phyloP scores from a whole-genome alignment of 2,329 filamentous ascomycete species.

The Cercospora zeae-maydis region DNA sequence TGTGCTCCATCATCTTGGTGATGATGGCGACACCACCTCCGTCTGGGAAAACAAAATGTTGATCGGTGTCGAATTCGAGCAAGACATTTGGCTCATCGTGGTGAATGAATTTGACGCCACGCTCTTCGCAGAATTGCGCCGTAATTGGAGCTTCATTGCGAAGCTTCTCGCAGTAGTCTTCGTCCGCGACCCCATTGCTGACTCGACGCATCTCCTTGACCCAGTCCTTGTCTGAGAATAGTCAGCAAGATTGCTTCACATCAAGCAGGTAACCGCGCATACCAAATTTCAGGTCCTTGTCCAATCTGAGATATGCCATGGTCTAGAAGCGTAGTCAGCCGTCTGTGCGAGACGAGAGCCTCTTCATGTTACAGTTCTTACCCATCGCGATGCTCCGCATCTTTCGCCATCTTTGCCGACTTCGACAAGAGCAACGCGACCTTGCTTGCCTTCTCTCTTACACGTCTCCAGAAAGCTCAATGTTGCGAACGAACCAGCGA shows the following conservation, averaged over 20 bases:
- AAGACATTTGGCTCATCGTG: conserved; percentile 42
- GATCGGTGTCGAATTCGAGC: conserved; percentile 42
- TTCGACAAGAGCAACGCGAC: conserved; percentile 42
- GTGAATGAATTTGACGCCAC: conserved; percentile 38
- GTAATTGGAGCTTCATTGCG: conserved; percentile 38
- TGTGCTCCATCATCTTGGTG: conserved; percentile 39
- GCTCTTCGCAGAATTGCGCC: conserved; percentile 39
- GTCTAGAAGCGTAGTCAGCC: conserved; percentile 22
- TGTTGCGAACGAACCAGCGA: conserved; percentile 41
- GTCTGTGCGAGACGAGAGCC: background rate
- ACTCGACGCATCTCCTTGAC: conserved; percentile 38
- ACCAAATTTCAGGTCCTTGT: conserved; percentile 38
- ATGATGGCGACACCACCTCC: conserved; percentile 42
- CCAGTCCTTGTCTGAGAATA: conserved; percentile 34
- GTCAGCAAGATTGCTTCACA: background rate
- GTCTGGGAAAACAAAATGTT: conserved; percentile 43
- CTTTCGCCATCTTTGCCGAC: conserved; percentile 41
- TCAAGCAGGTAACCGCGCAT: background rate
- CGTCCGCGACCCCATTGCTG: conserved; percentile 40
- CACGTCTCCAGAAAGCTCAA: conserved; percentile 43
- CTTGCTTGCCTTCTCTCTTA: conserved; percentile 36
- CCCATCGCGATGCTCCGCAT: conserved; percentile 41
- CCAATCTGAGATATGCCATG: conserved; percentile 43
- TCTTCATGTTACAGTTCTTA: background rate
- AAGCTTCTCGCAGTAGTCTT: conserved; percentile 42